Conservation (phyloP, 2,329 filamentous ascomycete species). For the Colletotrichum filicis region DNA sequence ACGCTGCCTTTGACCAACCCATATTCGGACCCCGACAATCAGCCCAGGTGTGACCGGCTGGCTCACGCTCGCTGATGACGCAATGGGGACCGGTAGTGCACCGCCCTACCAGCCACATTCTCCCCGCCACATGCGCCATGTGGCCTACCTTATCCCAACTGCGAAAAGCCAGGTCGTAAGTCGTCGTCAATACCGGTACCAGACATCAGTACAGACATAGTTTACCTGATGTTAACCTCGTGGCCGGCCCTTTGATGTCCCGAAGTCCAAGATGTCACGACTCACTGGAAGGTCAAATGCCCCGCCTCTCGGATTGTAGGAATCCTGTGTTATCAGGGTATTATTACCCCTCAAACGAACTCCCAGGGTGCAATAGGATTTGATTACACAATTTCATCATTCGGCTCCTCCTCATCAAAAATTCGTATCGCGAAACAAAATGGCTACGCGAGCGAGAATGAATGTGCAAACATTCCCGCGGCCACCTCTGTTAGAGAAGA, state of each 20-base stretch:
- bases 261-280: conserved; percentile 22
- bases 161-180: not conserved
- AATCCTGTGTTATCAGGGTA: not conserved
- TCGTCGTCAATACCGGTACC: not conserved
- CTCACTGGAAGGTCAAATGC: not conserved
- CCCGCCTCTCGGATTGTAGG: not conserved
- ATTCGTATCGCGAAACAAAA: not conserved
- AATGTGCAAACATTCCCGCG: conserved; percentile 69
- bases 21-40: not conserved
- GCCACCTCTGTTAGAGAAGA: conserved; percentile 66
- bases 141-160: not conserved
- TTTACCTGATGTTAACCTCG: not conserved
- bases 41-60: not conserved
- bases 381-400: not conserved
- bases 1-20: not conserved
- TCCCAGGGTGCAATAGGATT: not conserved
- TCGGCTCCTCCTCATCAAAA: not conserved
- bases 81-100: not conserved
- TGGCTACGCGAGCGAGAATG: conserved; percentile 46
- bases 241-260: not conserved
- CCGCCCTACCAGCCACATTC: not conserved
- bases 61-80: not conserved
- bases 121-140: not conserved
- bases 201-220: not conserved
- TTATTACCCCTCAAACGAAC: not conserved